phyloP scores from a whole-genome alignment of 148 eudicot genomes.

The Rhododendron williamsianum region DNA sequence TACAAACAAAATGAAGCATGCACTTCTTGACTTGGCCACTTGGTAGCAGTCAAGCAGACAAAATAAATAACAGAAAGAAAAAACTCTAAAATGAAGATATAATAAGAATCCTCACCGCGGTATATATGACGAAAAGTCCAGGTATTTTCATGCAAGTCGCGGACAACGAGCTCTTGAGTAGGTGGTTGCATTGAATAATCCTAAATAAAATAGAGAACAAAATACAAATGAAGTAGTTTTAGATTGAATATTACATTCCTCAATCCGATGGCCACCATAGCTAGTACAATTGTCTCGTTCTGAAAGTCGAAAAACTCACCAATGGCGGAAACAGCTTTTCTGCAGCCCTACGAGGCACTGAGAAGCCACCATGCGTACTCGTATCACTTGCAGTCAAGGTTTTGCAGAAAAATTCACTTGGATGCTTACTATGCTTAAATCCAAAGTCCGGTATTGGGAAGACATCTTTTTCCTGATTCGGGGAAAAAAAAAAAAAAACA shows the following conservation, averaged over 20 bases:
- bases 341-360: constrained; percentile 98
- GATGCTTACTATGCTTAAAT: constrained; percentile 66
- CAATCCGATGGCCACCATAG: not conserved
- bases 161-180: constrained; percentile 90
- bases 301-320: constrained; percentile 35
- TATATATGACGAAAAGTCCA: constrained; percentile 99
- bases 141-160: constrained; percentile 90
- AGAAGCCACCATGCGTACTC: constrained; percentile 98
- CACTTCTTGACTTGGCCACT: not conserved
- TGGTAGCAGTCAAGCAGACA: not conserved
- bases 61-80: not conserved
- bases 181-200: constrained; percentile 99
- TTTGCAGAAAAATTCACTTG: constrained; percentile 92
- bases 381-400: constrained; percentile 96
- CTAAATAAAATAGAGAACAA: constrained; percentile 24
- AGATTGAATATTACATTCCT: not conserved
- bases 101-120: constrained; percentile 53
- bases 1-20: not conserved
- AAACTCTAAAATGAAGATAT: not conserved
- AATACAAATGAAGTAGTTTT: constrained; percentile 1
- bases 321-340: constrained; percentile 92
- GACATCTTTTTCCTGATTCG: constrained; percentile 78
- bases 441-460: constrained; percentile 75
- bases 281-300: not conserved
- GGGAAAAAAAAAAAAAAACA: not conserved